Evolutionary conservation across 441 rosid genomes (phyloP), one percentile per base, ranked within the genome.

Genomic region (Aleurites moluccanus): DNA sequence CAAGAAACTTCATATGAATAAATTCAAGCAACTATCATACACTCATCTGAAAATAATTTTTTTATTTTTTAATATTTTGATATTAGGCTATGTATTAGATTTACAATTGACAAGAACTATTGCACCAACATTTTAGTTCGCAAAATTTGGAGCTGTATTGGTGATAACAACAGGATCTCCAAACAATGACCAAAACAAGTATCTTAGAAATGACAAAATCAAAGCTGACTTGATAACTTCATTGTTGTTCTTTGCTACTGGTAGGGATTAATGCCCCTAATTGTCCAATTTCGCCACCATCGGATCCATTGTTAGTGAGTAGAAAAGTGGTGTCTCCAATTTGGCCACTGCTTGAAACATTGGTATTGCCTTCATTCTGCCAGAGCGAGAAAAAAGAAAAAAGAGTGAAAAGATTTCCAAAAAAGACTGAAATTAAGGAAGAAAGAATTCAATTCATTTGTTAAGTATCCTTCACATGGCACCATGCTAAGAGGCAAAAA

Each of bases 331-430:
- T 13, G 21, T 69, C 42, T 44, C 74, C 70, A 25, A 14, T 27
- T 70, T 63, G 52, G 3, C 45, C 74, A 18, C 67, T 76, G 27
- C 69, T 73, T 10, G 73, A 30, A 70, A 64, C 35, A 10, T 75
- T 69, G 38, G 15, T 16, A 52, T 3, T 44, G 52, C 59, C 75
- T 69, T 76, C 81, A 30, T 77, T 80, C 85, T 80, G 79, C 50
- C 55, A 73, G 33, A 62, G 20, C n/a, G 61, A 62, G 20, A 1
- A 10, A 53, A 10, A 45, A 11, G n/a, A n/a, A 13, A 53, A 33
- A 61, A 28, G 8, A 55, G 38, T 6, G 2, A 10, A 3, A 53
- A 15, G 18, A 21, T 25, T 20, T 2, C 33, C 2, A 42, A 33
- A 53, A 11, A 0, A 42, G 27, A 47, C 15, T 4, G 3, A n/a